phyloP scores from a whole-genome alignment of 2,329 filamentous ascomycete genomes.

The Diatrype stigma region DNA sequence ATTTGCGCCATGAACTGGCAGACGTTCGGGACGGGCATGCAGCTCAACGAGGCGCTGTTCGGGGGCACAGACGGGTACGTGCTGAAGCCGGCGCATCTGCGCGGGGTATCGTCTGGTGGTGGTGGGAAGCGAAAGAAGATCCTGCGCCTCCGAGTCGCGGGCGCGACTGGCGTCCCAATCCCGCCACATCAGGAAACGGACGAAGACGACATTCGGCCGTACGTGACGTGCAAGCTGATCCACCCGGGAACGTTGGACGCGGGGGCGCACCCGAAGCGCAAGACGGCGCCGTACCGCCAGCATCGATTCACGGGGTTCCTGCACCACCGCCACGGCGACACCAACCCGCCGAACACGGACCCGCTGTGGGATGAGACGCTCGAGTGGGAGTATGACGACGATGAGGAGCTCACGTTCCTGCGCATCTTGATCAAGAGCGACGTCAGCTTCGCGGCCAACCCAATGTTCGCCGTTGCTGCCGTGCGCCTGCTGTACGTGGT shows the following conservation, averaged over 20 bases:
- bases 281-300: conserved; percentile 57
- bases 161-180: conserved; percentile 58
- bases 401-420: conserved; percentile 62
- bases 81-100: conserved; percentile 58
- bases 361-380: conserved; percentile 63
- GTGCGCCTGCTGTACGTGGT: conserved; percentile 55
- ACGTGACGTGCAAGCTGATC: conserved; percentile 61
- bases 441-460: conserved; percentile 58
- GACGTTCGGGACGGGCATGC: conserved; percentile 60
- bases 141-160: conserved; percentile 56
- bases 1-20: conserved; percentile 70
- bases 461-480: conserved; percentile 56
- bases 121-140: conserved; percentile 44
- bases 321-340: conserved; percentile 50
- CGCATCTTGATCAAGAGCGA: conserved; percentile 65
- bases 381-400: conserved; percentile 65
- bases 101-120: conserved; percentile 45
- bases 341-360: conserved; percentile 53
- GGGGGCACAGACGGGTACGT: conserved; percentile 61
- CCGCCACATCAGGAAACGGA: conserved; percentile 35
- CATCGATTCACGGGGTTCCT: conserved; percentile 51
- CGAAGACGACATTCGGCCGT: conserved; percentile 54
- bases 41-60: conserved; percentile 66
- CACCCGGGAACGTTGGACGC: conserved; percentile 50
- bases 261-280: conserved; percentile 50